A percentile compares a stretch with the other conserved stretches of the same genome.
phyloP scores from a whole-genome alignment of 2,329 filamentous ascomycete genomes.

The Microdochium paspali region DNA sequence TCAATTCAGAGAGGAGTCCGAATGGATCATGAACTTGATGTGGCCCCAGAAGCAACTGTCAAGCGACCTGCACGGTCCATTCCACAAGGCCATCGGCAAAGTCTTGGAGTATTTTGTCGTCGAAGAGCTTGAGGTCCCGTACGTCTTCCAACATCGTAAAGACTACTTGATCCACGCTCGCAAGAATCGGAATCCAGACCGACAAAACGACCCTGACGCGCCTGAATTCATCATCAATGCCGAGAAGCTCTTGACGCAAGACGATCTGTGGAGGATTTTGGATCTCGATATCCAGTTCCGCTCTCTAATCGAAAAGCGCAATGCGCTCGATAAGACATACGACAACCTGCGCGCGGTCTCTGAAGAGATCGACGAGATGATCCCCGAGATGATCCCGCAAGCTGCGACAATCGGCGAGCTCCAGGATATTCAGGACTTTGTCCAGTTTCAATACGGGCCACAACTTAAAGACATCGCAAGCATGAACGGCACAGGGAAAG shows the following conservation, averaged over 20 bases:
- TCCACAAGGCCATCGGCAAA: constrained; percentile 80
- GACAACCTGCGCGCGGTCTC: constrained; percentile 57
- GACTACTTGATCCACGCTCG: constrained; percentile 92
- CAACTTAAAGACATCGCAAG: constrained; percentile 73
- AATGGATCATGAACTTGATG: constrained; percentile 86
- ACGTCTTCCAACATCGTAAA: constrained; percentile 96
- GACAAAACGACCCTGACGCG: constrained; percentile 58
- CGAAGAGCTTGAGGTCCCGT: constrained; percentile 91
- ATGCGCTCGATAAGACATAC: constrained; percentile 70
- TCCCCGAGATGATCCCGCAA: constrained; percentile 72
- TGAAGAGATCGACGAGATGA: constrained; percentile 59
- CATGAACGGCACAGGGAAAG: constrained; percentile 52
- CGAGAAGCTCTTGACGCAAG: constrained; percentile 83
- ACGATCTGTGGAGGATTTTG: constrained; percentile 89
- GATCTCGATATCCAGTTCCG: constrained; percentile 94
- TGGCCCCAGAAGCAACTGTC: constrained; percentile 77
- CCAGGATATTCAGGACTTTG: constrained; percentile 91
- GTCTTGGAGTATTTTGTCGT: constrained; percentile 92
- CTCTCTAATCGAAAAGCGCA: constrained; percentile 84
- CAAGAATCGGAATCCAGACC: constrained; percentile 51
- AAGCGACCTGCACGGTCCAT: constrained; percentile 66
- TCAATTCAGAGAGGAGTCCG: constrained; percentile 80
- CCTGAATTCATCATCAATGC: constrained; percentile 67
- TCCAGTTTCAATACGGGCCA: constrained; percentile 85
- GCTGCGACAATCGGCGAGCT: constrained; percentile 89